Evolutionary conservation across 495 filamentous ascomycete species (phyloP).

Genomic region (Daldinia concentrica): DNA sequence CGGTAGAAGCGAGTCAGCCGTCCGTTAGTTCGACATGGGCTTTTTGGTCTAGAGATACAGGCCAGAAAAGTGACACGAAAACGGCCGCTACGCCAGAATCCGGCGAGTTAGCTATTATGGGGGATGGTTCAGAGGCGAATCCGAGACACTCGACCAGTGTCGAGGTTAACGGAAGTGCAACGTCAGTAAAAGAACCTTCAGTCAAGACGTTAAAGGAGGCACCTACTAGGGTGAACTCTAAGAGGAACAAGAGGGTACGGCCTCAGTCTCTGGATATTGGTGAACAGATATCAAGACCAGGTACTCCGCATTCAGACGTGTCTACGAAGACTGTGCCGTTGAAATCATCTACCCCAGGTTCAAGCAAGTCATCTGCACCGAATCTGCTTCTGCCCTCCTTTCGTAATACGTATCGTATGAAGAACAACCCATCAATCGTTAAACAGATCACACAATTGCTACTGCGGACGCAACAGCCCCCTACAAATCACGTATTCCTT

Average conservation of each 20-base stretch:
- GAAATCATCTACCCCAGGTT: constrained; percentile 41
- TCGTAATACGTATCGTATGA: constrained; percentile 70
- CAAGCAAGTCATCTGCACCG: constrained; percentile 52
- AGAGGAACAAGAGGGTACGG: constrained; percentile 61
- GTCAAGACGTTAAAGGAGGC: constrained; percentile 42
- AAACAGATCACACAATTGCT: constrained; percentile 75
- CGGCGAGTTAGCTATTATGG: constrained; percentile 75
- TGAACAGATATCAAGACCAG: constrained; percentile 47
- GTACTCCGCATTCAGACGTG: constrained; percentile 50
- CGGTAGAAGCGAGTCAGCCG: constrained; percentile 31
- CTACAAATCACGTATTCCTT: constrained; percentile 75
- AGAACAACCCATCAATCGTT: constrained; percentile 74
- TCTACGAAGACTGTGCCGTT: constrained; percentile 37
- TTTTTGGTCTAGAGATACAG: constrained; percentile 79
- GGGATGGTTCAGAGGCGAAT: constrained; percentile 68
- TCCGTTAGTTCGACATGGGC: constrained; percentile 76
- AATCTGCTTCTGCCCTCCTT: constrained; percentile 78
- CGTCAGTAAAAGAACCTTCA: constrained; percentile 49
- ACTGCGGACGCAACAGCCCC: constrained; percentile 66
- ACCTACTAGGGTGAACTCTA: constrained; percentile 44
- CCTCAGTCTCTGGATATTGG: constrained; percentile 59
- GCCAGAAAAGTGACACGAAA: constrained; percentile 52
- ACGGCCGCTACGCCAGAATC: constrained; percentile 51
- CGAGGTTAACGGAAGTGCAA: constrained; percentile 54
- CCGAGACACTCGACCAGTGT: constrained; percentile 69